Evolutionary conservation across 2,329 filamentous ascomycete genomes (phyloP).

Genomic region (Pseudodiploospora longispora): DNA sequence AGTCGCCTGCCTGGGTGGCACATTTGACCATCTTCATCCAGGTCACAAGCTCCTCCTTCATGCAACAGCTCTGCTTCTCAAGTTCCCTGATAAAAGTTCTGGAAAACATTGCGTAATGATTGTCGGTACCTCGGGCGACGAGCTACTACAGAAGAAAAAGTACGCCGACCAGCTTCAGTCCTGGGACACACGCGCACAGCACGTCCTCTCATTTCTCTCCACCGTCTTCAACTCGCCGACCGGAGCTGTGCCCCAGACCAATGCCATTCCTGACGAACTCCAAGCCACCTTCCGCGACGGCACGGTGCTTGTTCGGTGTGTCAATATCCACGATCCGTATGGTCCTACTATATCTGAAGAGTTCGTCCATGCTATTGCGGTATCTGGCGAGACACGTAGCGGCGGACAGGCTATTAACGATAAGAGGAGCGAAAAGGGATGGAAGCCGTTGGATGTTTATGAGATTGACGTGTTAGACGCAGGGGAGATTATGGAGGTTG

Average conservation of each 20-base stretch:
- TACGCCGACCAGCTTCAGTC: slow-evolving; percentile 71
- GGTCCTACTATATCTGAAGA: slow-evolving; percentile 84
- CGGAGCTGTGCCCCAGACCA: slow-evolving; percentile 9
- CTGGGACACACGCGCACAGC: slow-evolving; percentile 66
- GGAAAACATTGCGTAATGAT: slow-evolving; percentile 51
- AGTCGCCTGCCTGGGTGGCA: slow-evolving; percentile 74
- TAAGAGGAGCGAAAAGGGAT: slow-evolving; percentile 68
- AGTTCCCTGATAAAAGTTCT: slow-evolving; percentile 35
- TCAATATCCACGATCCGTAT: slow-evolving; percentile 79
- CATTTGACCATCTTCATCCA: slow-evolving; percentile 91
- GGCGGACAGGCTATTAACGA: slow-evolving; percentile 82
- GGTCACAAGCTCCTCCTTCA: slow-evolving; percentile 95
- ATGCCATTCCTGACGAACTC: slow-evolving; percentile 17
- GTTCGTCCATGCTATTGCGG: slow-evolving; percentile 69
- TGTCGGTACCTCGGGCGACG: slow-evolving; percentile 82
- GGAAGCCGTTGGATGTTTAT: slow-evolving; percentile 68
- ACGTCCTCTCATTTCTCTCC: slow-evolving; percentile 64
- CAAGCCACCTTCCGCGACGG: slow-evolving; percentile 49
- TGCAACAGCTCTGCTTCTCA: slow-evolving; percentile 68
- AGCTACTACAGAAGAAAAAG: slow-evolving; percentile 81
- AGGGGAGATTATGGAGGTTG: slow-evolving; percentile 32
- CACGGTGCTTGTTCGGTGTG: slow-evolving; percentile 62
- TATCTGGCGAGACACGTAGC: slow-evolving; percentile 79
- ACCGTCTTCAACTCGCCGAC: slow-evolving; percentile 46
- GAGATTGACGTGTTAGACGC: slow-evolving; percentile 84